Evolutionary conservation across 768 basidiomycete genomes (phyloP).

Genomic region (Mycena rebaudengoi): DNA sequence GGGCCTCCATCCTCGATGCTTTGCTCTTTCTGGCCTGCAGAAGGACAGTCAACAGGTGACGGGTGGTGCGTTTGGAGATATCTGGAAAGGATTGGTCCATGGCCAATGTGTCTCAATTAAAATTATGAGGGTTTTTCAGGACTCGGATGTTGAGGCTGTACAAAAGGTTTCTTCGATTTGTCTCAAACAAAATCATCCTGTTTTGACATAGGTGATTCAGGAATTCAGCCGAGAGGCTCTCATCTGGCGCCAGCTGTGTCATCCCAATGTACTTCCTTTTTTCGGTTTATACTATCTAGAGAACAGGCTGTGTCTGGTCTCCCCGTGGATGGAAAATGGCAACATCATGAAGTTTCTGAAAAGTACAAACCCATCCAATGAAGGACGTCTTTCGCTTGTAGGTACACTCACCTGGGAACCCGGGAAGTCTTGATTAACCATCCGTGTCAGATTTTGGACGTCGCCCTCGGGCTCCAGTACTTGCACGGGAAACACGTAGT

Average conservation of each 20-base stretch:
- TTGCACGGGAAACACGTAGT: constrained; percentile 25
- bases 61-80: constrained; percentile 26
- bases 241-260: constrained; percentile 29
- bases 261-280: constrained; percentile 34
- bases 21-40: constrained; percentile 16
- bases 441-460: constrained; percentile 19
- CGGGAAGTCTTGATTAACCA: not conserved
- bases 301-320: constrained; percentile 30
- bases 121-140: constrained; percentile 15
- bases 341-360: constrained; percentile 19
- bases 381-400: constrained; percentile 10
- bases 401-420: not conserved
- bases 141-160: not conserved
- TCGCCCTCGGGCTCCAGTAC: constrained; percentile 27
- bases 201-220: not conserved
- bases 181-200: not conserved
- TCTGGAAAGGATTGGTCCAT: constrained; percentile 22
- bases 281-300: constrained; percentile 29
- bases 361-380: not conserved
- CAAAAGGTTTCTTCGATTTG: constrained; percentile 13
- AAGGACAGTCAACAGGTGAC: constrained; percentile 21
- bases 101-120: constrained; percentile 28
- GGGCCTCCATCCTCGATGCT: constrained; percentile 17
- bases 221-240: constrained; percentile 28
- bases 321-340: constrained; percentile 42